Percentiles rank a stretch among this genome's conserved stretches.
Conservation (phyloP, 495 filamentous ascomycete species). For the Penicillium robsamsonii region DNA sequence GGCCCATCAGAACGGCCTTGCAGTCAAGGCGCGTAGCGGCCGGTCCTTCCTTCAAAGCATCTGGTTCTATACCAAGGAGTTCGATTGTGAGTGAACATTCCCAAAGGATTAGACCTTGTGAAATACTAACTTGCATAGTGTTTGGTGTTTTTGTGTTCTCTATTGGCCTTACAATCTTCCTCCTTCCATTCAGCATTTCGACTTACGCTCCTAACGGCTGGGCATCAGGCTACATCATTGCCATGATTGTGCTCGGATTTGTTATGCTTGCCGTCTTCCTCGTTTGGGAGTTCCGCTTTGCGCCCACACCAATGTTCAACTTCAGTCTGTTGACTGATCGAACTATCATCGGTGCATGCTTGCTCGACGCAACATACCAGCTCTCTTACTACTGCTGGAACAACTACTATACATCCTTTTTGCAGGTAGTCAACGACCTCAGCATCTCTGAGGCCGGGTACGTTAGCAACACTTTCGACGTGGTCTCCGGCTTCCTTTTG, state of each 20-base stretch:
- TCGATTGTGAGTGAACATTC: constrained; percentile 43
- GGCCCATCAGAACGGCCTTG: constrained; percentile 41
- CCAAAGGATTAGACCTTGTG: not conserved
- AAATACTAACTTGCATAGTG: constrained; percentile 18
- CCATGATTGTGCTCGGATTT: constrained; percentile 55
- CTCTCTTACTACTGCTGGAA: constrained; percentile 52
- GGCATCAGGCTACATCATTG: constrained; percentile 49
- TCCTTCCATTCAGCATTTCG: constrained; percentile 57
- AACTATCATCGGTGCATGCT: constrained; percentile 59
- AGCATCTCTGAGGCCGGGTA: constrained; percentile 54
- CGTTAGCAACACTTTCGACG: constrained; percentile 47
- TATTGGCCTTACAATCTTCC: constrained; percentile 55
- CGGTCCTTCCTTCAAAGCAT: constrained; percentile 40
- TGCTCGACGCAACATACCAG: constrained; percentile 55
- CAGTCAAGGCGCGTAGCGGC: constrained; percentile 35
- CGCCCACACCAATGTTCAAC: constrained; percentile 54
- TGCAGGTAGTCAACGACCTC: constrained; percentile 68
- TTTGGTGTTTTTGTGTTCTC: constrained; percentile 56
- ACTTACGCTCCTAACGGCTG: constrained; percentile 42
- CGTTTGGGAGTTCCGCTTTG: constrained; percentile 52
- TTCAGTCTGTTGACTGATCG: constrained; percentile 55
- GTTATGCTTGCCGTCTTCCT: constrained; percentile 51
- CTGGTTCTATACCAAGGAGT: constrained; percentile 52
- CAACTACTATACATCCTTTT: constrained; percentile 64
- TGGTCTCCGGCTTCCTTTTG: constrained; percentile 45